These are phyloP conservation scores for Leccinum subspadiceum DNA, from an alignment of 1,284 basidiomycete genomes.

Conservation along the genomic window DNA sequence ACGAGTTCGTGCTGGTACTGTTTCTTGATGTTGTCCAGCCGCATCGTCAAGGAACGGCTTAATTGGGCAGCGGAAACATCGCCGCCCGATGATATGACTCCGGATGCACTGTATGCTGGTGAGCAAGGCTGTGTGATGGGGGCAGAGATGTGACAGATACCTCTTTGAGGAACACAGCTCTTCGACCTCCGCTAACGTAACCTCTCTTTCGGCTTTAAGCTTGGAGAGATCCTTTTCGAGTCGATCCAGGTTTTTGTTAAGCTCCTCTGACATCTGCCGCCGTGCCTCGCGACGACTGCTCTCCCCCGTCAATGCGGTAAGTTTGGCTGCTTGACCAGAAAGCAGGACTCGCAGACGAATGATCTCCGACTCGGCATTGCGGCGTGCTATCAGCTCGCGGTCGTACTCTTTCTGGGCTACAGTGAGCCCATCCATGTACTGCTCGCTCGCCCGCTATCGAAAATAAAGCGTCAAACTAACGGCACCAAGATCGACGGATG, in stretches of 20 bases:
- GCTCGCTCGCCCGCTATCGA: slow-evolving; percentile 77
- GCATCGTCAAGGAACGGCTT: slow-evolving; percentile 75
- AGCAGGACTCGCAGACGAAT: slow-evolving; percentile 80
- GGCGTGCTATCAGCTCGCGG: slow-evolving; percentile 80
- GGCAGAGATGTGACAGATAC: slow-evolving; percentile 37
- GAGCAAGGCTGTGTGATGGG: slow-evolving; percentile 19
- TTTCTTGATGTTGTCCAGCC: slow-evolving; percentile 86
- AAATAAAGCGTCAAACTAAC: slow-evolving; percentile 1
- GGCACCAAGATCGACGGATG: neutral
- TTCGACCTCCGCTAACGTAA: slow-evolving; percentile 90
- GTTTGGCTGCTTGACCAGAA: slow-evolving; percentile 84
- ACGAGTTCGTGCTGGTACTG: slow-evolving; percentile 88
- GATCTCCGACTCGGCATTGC: slow-evolving; percentile 91
- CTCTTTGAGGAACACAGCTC: slow-evolving; percentile 76
- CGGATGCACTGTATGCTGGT: slow-evolving; percentile 22
- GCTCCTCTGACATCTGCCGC: slow-evolving; percentile 76
- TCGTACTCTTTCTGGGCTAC: slow-evolving; percentile 95
- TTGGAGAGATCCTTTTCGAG: slow-evolving; percentile 87
- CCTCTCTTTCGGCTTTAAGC: slow-evolving; percentile 85
- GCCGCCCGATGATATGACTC: slow-evolving; percentile 28
- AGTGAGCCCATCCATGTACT: slow-evolving; percentile 88
- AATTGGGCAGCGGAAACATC: slow-evolving; percentile 52
- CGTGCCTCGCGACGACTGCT: slow-evolving; percentile 75
- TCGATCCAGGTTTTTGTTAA: slow-evolving; percentile 72
- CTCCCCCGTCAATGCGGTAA: slow-evolving; percentile 81